These are phyloP conservation scores for Podila epicladia DNA, from an alignment of 192 early-diverging fungal genomes.

Conservation along the genomic window DNA sequence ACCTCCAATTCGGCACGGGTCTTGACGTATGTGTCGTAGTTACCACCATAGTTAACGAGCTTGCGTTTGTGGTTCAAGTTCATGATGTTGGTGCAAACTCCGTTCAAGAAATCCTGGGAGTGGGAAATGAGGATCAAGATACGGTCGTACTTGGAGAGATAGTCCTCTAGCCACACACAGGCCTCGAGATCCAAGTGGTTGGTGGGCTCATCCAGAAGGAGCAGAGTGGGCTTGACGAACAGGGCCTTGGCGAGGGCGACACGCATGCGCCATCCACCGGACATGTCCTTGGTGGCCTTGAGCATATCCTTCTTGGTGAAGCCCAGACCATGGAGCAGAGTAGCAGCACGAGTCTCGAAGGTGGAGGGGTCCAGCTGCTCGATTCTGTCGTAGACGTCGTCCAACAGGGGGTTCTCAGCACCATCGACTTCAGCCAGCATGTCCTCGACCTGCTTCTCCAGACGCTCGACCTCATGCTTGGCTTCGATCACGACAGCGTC, in stretches of 20 bases:
- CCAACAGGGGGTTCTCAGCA: conserved; percentile 90
- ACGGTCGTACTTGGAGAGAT: conserved; percentile 81
- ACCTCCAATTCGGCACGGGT: conserved; percentile 95
- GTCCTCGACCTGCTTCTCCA: conserved; percentile 95
- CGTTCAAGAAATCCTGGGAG: conserved; percentile 97
- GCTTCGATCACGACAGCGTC: conserved; percentile 93
- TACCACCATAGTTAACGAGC: conserved; percentile 95
- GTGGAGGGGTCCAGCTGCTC: conserved; percentile 92
- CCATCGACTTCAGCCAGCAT: conserved; percentile 82
- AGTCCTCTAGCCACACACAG: conserved; percentile 98
- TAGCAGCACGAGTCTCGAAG: conserved; percentile 93
- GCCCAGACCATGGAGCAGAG: conserved; percentile 93
- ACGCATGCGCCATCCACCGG: conserved; percentile 99
- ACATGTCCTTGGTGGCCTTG: conserved; percentile 95
- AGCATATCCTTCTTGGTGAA: conserved; percentile 91
- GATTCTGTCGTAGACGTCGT: conserved; percentile 98
- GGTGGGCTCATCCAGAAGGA: conserved; percentile 92
- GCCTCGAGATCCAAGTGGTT: conserved; percentile 94
- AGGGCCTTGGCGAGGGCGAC: conserved; percentile 96
- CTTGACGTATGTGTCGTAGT: conserved; percentile 96
- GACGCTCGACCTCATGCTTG: conserved; percentile 87
- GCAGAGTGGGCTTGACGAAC: conserved; percentile 93
- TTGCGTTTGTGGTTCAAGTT: conserved; percentile 90
- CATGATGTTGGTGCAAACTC: conserved; percentile 95
- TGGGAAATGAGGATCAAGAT: conserved; percentile 92